phyloP scores from a whole-genome alignment of 108 stramenopile species.

The Parietichytrium sp. region DNA sequence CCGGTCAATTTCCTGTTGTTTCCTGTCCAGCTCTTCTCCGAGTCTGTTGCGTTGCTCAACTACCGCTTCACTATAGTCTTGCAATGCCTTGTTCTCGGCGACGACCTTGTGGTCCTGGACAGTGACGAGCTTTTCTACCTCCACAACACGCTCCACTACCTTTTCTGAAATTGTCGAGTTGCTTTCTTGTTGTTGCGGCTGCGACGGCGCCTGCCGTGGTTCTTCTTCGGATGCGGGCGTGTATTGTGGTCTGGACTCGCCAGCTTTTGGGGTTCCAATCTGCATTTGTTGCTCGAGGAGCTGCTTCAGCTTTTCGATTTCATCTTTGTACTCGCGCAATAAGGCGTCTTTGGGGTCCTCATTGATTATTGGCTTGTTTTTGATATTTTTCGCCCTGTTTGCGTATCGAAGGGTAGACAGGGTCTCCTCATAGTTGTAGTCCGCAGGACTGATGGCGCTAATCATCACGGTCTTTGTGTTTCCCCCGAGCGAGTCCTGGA shows the following conservation, averaged over 20 bases:
- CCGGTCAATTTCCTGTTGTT: conserved; percentile 45
- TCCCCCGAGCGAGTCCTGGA: conserved; percentile 63
- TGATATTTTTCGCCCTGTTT: conserved; percentile 67
- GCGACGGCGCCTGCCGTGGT: conserved; percentile 14
- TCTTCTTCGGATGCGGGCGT: not conserved
- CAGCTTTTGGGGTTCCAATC: not conserved
- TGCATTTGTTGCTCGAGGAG: conserved; percentile 39
- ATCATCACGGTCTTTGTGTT: conserved; percentile 74
- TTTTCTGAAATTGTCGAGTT: conserved; percentile 26
- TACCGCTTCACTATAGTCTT: conserved; percentile 41
- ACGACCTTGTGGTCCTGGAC: conserved; percentile 31
- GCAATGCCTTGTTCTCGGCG: conserved; percentile 38
- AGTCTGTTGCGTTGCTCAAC: conserved; percentile 54
- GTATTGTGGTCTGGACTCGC: not conserved
- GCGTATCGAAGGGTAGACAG: conserved; percentile 68
- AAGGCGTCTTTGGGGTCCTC: conserved; percentile 67
- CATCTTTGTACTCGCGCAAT: conserved; percentile 62
- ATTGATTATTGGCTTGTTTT: conserved; percentile 68
- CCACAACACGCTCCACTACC: not conserved
- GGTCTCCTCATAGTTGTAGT: conserved; percentile 72
- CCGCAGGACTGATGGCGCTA: conserved; percentile 68
- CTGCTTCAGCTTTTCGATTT: conserved; percentile 74
- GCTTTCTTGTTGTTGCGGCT: not conserved
- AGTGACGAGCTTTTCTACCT: conserved; percentile 1
- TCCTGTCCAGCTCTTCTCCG: conserved; percentile 44